phyloP scores from a whole-genome alignment of 495 filamentous ascomycete genomes.

The Penicillium pancosmium region DNA sequence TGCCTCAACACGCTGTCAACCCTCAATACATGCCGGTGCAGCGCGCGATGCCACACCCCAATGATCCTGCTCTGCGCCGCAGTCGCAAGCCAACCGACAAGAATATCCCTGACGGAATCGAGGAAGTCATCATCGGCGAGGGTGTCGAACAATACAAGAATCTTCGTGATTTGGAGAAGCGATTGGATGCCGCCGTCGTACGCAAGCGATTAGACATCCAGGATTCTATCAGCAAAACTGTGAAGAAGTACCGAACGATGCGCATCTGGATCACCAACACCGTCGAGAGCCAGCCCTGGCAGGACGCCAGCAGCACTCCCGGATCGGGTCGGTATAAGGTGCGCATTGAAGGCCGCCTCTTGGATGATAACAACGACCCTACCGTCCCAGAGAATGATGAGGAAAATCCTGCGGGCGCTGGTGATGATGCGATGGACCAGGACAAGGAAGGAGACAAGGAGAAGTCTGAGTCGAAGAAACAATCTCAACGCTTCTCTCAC shows the following conservation, averaged over 20 bases:
- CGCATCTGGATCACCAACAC: slow-evolving; percentile 97
- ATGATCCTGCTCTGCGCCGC: slow-evolving; percentile 66
- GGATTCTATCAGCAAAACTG: slow-evolving; percentile 76
- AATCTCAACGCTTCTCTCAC: slow-evolving; percentile 74
- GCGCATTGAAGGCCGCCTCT: slow-evolving; percentile 87
- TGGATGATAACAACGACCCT: slow-evolving; percentile 68
- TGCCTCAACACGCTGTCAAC: slow-evolving; percentile 45
- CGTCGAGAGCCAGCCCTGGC: slow-evolving; percentile 93
- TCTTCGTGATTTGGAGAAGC: slow-evolving; percentile 83
- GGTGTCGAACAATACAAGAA: slow-evolving; percentile 79
- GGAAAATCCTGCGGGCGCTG: slow-evolving; percentile 15
- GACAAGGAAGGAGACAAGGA: slow-evolving; percentile 45
- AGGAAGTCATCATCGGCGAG: slow-evolving; percentile 77
- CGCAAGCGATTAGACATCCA: slow-evolving; percentile 89
- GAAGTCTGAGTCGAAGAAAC: slow-evolving; percentile 46
- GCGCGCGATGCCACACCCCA: slow-evolving; percentile 44
- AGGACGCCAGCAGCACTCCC: slow-evolving; percentile 49
- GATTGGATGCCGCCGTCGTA: slow-evolving; percentile 91
- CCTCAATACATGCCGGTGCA: slow-evolving; percentile 47
- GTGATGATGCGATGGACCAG: slow-evolving; percentile 61
- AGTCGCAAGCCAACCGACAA: slow-evolving; percentile 91
- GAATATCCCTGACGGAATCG: slow-evolving; percentile 86
- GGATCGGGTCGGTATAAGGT: slow-evolving; percentile 73
- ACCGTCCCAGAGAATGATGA: slow-evolving; percentile 56
- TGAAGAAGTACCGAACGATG: slow-evolving; percentile 82